Evolutionary conservation across 352 stramenopile genomes (phyloP).

Genomic region (Phytopythium delawarense): DNA sequence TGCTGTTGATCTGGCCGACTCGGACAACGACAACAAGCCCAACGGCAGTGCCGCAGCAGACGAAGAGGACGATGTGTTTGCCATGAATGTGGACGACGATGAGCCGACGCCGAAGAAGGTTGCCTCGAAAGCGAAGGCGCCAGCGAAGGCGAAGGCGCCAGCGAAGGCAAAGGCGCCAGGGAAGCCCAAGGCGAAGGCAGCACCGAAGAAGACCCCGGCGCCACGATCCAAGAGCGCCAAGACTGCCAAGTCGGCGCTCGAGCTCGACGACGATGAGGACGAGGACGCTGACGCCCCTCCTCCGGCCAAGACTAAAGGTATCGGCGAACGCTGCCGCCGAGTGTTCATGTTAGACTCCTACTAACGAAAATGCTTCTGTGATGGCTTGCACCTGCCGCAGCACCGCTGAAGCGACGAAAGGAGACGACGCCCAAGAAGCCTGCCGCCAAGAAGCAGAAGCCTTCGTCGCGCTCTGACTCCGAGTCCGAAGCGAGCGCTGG

Average conservation of each 20-base stretch:
- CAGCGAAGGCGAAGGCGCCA: constrained; percentile 14
- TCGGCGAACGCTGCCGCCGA: not conserved
- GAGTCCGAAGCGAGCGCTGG: constrained; percentile 9
- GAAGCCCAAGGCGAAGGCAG: constrained; percentile 21
- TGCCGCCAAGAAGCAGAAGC: constrained; percentile 2
- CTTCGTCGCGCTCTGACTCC: not conserved
- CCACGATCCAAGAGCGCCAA: not conserved
- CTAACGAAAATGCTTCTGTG: not conserved
- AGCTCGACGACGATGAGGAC: constrained; percentile 1
- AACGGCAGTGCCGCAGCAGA: constrained; percentile 9
- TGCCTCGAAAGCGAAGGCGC: constrained; percentile 30
- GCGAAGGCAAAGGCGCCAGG: too few relatives aligned
- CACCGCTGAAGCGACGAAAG: constrained; percentile 19
- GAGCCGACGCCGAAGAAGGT: constrained; percentile 13
- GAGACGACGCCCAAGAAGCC: constrained; percentile 14
- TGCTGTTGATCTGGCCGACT: constrained; percentile 42
- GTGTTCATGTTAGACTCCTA: not conserved
- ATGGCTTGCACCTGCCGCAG: constrained; percentile 6
- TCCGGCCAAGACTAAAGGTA: constrained; percentile 7
- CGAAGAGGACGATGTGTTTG: constrained; percentile 67
- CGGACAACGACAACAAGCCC: constrained; percentile 29
- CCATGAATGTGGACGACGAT: constrained; percentile 33
- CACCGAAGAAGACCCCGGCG: not conserved
- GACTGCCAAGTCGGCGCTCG: constrained; percentile 1
- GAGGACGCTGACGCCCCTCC: not conserved